Evolutionary conservation across 2,329 filamentous ascomycete species (phyloP).

Genomic region (Xylariaceae sp.): DNA sequence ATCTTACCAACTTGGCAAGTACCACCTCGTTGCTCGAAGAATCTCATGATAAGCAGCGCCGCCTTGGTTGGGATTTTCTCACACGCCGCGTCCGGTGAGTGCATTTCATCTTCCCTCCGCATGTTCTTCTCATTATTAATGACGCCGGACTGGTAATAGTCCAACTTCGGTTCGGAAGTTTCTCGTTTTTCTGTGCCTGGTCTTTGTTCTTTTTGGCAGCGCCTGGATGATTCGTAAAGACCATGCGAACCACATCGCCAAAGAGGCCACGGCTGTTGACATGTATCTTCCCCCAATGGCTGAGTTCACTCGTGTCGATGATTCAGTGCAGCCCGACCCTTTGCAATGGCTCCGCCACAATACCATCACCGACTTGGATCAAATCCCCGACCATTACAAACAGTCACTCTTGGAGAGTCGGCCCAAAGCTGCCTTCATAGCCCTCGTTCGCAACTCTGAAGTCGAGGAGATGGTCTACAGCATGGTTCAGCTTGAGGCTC

Average conservation of each 20-base stretch:
- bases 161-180: constrained; percentile 26
- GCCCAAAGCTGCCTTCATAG: constrained; percentile 50
- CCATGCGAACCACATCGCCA: constrained; percentile 12
- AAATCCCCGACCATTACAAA: constrained; percentile 18
- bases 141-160: constrained; percentile 21
- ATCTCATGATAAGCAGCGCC: constrained; percentile 16
- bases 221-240: constrained; percentile 25
- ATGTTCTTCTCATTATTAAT: constrained; percentile 26
- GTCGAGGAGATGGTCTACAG: constrained; percentile 62
- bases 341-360: constrained; percentile 31
- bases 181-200: constrained; percentile 19
- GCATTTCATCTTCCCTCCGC: background rate
- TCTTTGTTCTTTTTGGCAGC: constrained; percentile 22
- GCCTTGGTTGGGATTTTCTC: constrained; percentile 19
- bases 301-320: constrained; percentile 15
- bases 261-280: constrained; percentile 20
- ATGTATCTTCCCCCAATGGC: constrained; percentile 27
- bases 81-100: constrained; percentile 28
- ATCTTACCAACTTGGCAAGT: constrained; percentile 9
- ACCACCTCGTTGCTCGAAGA: constrained; percentile 17
- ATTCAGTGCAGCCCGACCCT: constrained; percentile 12
- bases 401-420: constrained; percentile 24
- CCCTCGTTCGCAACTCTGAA: constrained; percentile 69
- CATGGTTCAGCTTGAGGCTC: constrained; percentile 68
- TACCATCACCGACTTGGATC: constrained; percentile 23